Percentiles rank a stretch among this genome's conserved stretches.
These are phyloP conservation scores for Plantago major DNA, from an alignment of 257 asterid genomes.

Conservation along the genomic window DNA sequence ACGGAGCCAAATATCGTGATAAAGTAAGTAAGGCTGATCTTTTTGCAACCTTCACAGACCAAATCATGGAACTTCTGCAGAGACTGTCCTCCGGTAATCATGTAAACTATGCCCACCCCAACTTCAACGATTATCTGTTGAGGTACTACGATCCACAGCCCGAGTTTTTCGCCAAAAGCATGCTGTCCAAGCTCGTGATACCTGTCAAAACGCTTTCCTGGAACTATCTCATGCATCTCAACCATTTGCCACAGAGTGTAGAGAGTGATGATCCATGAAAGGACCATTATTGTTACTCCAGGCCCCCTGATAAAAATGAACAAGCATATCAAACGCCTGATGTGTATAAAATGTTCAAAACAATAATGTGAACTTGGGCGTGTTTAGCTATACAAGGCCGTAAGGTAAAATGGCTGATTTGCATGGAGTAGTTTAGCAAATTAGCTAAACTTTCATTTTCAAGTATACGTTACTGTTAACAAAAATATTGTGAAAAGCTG, in stretches of 20 bases:
- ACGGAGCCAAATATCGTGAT: constrained; percentile 33
- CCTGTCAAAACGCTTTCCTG: constrained; percentile 42
- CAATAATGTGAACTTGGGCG: too few relatives aligned
- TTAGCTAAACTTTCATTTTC: too few relatives aligned
- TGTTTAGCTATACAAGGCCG: too few relatives aligned
- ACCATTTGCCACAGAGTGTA: constrained; percentile 46
- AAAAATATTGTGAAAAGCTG: too few relatives aligned
- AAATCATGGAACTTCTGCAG: constrained; percentile 27
- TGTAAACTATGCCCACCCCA: constrained; percentile 42
- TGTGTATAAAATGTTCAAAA: neutral
- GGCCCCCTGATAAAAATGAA: constrained; percentile 33
- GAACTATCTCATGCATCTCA: constrained; percentile 38
- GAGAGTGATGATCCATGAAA: constrained; percentile 40
- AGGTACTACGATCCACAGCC: constrained; percentile 47
- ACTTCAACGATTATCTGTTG: constrained; percentile 35
- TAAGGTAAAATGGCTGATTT: neutral
- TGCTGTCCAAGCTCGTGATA: constrained; percentile 47
- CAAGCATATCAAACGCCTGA: neutral
- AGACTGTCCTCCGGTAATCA: constrained; percentile 40
- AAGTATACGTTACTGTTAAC: too few relatives aligned
- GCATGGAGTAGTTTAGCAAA: neutral
- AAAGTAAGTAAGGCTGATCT: constrained; percentile 19
- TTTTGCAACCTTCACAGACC: constrained; percentile 22
- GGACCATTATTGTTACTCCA: constrained; percentile 25
- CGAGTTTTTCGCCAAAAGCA: constrained; percentile 48